A percentile compares a stretch with the other conserved stretches of the same genome.
Evolutionary conservation across 805 yeast genomes (phyloP).

Genomic region (Saccharomyces kudriavzevii): DNA sequence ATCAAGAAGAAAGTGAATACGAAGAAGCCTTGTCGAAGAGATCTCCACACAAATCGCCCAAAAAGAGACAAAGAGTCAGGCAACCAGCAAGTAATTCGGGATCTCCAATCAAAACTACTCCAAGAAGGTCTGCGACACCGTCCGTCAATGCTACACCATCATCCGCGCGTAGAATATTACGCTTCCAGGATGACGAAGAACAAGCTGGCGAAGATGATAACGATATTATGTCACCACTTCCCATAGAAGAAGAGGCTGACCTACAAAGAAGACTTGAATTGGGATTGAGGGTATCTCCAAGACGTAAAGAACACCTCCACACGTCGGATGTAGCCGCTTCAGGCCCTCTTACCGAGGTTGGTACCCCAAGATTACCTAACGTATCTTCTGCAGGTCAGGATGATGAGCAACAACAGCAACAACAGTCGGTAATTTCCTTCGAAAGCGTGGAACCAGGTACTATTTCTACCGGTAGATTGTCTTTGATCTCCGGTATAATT

Average conservation of each 20-base stretch:
- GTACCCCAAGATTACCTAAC: conserved; percentile 17
- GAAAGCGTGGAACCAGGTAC: conserved; percentile 25
- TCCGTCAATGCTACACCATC: conserved; percentile 5
- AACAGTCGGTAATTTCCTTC: conserved; percentile 13
- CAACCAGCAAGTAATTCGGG: conserved; percentile 5
- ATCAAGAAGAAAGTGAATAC: conserved; percentile 15
- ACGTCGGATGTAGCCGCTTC: not conserved
- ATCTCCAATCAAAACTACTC: conserved; percentile 18
- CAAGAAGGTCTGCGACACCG: conserved; percentile 4
- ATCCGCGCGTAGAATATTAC: conserved; percentile 38
- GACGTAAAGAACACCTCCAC: conserved; percentile 14
- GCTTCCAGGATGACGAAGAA: conserved; percentile 20
- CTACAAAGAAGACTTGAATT: conserved; percentile 20
- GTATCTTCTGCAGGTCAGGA: conserved; percentile 12
- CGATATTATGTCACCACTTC: conserved; percentile 22
- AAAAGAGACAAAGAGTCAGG: conserved; percentile 23
- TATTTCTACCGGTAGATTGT: conserved; percentile 44
- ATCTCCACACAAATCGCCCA: conserved; percentile 30
- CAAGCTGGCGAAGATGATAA: conserved; percentile 13
- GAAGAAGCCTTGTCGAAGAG: conserved; percentile 12
- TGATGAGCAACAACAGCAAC: conserved; percentile 13
- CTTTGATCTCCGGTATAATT: conserved; percentile 38
- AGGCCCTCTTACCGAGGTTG: conserved; percentile 22
- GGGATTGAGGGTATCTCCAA: conserved; percentile 28
- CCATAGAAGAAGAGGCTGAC: conserved; percentile 27